Conservation (phyloP, 306 rosid genomes). For the Hippophae tibetana region DNA sequence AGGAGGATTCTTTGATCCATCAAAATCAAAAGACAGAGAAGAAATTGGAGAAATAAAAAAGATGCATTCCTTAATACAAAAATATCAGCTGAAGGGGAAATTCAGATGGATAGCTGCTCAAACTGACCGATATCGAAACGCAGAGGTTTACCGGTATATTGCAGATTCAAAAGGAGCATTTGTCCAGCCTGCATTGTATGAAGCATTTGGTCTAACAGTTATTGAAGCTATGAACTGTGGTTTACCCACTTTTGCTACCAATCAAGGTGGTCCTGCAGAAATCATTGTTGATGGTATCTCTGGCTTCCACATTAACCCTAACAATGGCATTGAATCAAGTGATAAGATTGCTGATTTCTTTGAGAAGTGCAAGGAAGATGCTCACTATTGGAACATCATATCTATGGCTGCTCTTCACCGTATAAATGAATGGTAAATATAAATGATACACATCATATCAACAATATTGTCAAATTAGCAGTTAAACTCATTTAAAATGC, state of each 20-base stretch:
- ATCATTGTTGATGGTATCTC: conserved; percentile 75
- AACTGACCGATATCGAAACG: conserved; percentile 64
- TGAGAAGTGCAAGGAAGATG: conserved; percentile 58
- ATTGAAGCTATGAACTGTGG: conserved; percentile 98
- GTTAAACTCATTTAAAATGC: neutral
- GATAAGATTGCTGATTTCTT: conserved; percentile 77
- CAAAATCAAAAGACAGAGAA: conserved; percentile 87
- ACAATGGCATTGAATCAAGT: conserved; percentile 64
- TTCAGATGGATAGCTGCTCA: conserved; percentile 95
- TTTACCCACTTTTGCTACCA: conserved; percentile 82
- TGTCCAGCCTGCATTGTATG: conserved; percentile 91
- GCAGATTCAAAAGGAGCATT: conserved; percentile 86
- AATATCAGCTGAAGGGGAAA: conserved; percentile 58
- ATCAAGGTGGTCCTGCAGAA: conserved; percentile 94
- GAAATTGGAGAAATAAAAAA: conserved; percentile 77
- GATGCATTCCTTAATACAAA: conserved; percentile 63
- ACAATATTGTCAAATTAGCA: neutral
- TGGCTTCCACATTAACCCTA: conserved; percentile 71
- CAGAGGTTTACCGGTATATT: conserved; percentile 71
- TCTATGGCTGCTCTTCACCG: conserved; percentile 64
- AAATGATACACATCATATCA: neutral
- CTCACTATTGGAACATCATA: conserved; percentile 49
- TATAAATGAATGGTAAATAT: conserved; percentile 59
- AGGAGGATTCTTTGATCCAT: conserved; percentile 80
- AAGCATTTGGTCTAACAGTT: conserved; percentile 90